phyloP scores from a whole-genome alignment of 768 basidiomycete species.

The Trametes meyenii region DNA sequence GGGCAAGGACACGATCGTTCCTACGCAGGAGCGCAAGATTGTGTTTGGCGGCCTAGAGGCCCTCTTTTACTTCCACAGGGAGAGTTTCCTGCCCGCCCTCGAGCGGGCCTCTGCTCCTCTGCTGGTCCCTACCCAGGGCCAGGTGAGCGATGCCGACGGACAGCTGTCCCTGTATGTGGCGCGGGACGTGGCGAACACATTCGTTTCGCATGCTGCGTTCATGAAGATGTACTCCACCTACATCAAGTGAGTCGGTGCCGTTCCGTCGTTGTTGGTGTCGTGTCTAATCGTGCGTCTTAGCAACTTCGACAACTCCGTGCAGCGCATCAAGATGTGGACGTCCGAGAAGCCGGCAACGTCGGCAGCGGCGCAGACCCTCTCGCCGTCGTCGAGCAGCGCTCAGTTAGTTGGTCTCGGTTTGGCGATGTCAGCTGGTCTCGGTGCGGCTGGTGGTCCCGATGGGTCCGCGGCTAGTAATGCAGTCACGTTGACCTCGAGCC shows the following conservation, averaged over 20 bases:
- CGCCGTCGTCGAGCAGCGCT: constrained; percentile 62
- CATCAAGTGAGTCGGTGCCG: constrained; percentile 73
- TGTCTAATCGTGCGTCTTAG: constrained; percentile 40
- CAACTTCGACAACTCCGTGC: constrained; percentile 92
- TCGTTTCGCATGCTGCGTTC: constrained; percentile 93
- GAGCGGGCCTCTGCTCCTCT: constrained; percentile 77
- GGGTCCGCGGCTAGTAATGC: constrained; percentile 42
- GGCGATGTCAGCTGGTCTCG: constrained; percentile 46
- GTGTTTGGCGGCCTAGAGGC: constrained; percentile 92
- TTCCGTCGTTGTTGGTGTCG: constrained; percentile 15
- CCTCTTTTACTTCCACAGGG: constrained; percentile 88
- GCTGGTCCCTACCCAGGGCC: constrained; percentile 49
- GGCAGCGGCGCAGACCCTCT: constrained; percentile 48
- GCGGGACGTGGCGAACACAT: constrained; percentile 82
- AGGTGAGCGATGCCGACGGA: constrained; percentile 68
- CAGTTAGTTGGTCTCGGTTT: constrained; percentile 67
- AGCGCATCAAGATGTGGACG: constrained; percentile 87
- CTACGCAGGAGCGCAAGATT: constrained; percentile 81
- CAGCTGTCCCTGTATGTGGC: constrained; percentile 75
- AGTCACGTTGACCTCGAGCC: constrained; percentile 69
- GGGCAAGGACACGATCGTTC: constrained; percentile 83
- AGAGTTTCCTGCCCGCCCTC: constrained; percentile 90
- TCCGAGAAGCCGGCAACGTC: constrained; percentile 50
- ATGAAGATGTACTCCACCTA: constrained; percentile 99
- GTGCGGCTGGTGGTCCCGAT: constrained; percentile 49